Percentiles rank a stretch among this genome's conserved stretches.
Conservation (phyloP, 2,329 filamentous ascomycete species). For the Clonostachys byssicola region DNA sequence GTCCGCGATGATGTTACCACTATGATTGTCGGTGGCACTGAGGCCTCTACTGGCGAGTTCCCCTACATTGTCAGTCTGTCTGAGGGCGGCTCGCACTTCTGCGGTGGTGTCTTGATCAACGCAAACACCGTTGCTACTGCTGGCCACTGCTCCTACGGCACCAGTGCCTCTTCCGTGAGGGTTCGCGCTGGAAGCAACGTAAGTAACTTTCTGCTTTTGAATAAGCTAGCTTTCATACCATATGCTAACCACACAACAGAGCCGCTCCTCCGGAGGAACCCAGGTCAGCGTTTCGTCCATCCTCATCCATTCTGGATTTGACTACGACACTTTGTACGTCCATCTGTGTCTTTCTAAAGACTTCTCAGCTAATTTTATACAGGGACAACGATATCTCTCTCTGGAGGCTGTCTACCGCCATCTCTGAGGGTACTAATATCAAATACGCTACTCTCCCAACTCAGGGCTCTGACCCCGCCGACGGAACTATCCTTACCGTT, state of each 20-base stretch:
- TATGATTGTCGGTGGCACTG: constrained; percentile 16
- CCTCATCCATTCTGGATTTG: constrained; percentile 15
- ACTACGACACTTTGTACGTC: background rate
- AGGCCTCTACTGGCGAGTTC: constrained; percentile 17
- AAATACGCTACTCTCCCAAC: constrained; percentile 2
- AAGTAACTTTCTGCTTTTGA: background rate
- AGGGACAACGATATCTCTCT: constrained; percentile 19
- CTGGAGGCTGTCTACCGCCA: constrained; percentile 16
- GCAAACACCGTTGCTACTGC: constrained; percentile 23
- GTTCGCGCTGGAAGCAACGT: constrained; percentile 19
- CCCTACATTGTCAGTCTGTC: constrained; percentile 21
- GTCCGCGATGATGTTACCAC: background rate
- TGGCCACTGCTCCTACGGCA: constrained; percentile 18
- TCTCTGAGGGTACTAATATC: constrained; percentile 4
- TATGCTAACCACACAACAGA: too few relatives aligned
- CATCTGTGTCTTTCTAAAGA: too few relatives aligned
- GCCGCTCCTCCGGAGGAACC: constrained; percentile 11
- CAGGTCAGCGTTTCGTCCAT: constrained; percentile 13
- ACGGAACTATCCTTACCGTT: background rate
- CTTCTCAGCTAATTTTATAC: too few relatives aligned
- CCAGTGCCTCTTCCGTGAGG: constrained; percentile 7
- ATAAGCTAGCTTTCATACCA: background rate
- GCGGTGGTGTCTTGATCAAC: constrained; percentile 20
- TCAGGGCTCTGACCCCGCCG: constrained; percentile 2
- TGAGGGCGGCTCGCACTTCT: constrained; percentile 11